Evolutionary conservation across 345 rosid species (phyloP), one percentile per base, ranked within the genome.

Genomic region (Clausena lansium): DNA sequence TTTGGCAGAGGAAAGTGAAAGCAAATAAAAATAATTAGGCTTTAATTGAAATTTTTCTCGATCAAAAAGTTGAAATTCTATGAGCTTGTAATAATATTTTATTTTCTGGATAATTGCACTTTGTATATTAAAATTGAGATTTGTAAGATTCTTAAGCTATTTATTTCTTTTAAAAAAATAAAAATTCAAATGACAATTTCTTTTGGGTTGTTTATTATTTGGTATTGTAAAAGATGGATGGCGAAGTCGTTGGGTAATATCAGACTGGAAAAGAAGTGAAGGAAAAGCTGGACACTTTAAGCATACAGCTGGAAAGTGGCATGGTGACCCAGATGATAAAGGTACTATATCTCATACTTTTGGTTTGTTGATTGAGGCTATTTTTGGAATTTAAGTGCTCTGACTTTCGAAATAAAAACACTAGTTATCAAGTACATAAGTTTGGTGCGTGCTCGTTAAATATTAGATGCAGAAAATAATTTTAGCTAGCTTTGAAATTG

Each of bases 171-270:
- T 39, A 2, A 11, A 45, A 45, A 45, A 41, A 30, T 30, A 30
- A 38, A 13, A 45, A 45, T 45, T 13, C 5, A 3, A 45, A n/a
- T 60, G 27, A 25, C 14, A 24, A 59, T 24, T 59, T 24, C 25
- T 58, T 20, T 3, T 58, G 6, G 25, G 19, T n/a, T 68, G 15
- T 14, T 68, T 22, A 13, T 57, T 24, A 28, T 33, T 76, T 75
- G 41, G 22, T 36, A 35, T 24, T 47, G 68, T 36, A 32, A 81
- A 55, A 87, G 89, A 84, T 63, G 89, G 86, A 10, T 87, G 89
- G 89, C 78, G 79, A 20, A 76, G 80, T 32, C 77, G 86, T 7
- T 87, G 89, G 89, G 89, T 84, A n/a, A 76, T 17, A 61, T 84
- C 85, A 1, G 85, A 84, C 17, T 84, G 87, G 87, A 84, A 84